phyloP scores from a whole-genome alignment of 176 grass and related monocot genomes.

The barley (Hordeum vulgare) region MorexV3_pseudomolecules_assembly NC_058524.1:103050520-103051019 shows the following conservation, averaged over 20 bases:
- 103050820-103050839: not conserved
- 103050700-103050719: not conserved
- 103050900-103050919: slow-evolving; percentile 41
- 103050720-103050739: not conserved
- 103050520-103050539: not conserved
- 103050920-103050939: slow-evolving; percentile 51
- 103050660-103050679: not conserved
- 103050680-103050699: slow-evolving; percentile 22
- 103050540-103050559: slow-evolving; percentile 7
- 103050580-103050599: not conserved
- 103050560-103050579: not conserved
- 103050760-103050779: not conserved
- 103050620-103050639: not conserved
- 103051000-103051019: slow-evolving; percentile 55
- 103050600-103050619: slow-evolving; percentile 10
- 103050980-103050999: slow-evolving; percentile 99
- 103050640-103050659: slow-evolving; percentile 16
- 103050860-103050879: slow-evolving; percentile 16
- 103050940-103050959: slow-evolving; percentile 56
- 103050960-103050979: slow-evolving; percentile 99
- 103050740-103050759: not conserved
- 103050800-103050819: slow-evolving; percentile 6
- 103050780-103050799: slow-evolving; percentile 17
- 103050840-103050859: slow-evolving; percentile 13
- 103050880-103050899: not conserved